Evolutionary conservation across 192 early-diverging fungal species (phyloP), one percentile per base, ranked within the genome.

Genomic region (Glomus cerebriforme): DNA sequence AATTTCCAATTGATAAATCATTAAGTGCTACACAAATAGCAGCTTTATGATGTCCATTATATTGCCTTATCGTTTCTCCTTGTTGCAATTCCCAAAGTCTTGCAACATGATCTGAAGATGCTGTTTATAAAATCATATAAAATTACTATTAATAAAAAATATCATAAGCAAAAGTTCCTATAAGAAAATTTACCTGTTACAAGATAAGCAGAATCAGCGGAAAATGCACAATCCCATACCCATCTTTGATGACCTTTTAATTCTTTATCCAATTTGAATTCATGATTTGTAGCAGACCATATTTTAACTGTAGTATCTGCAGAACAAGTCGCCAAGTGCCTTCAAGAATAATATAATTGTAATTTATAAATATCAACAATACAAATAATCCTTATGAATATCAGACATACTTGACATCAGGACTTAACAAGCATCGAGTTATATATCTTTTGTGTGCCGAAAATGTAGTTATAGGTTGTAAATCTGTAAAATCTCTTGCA

Each of bases 211-310:
- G 95, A 97, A 78, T 97, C 95, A 0, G 95, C 95, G 24, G 93
- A 94, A 80, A 97, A 97, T 0, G 93, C 92, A 80, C 92, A 93
- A 82, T 97, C 95, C 95, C 95, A 97, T 1, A 95, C 95, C 95
- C 95, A 97, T 70, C 93, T 85, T 70, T 92, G 90, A 83, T 97
- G 95, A 3, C 94, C 95, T 67, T 86, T 87, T 75, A 97, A 79
- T 3, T 92, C 95, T 80, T 93, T 92, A 49, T 91, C 90, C 54
- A 94, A 84, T 22, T 88, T 85, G 71, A 94, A 94, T 35, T 84
- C 78, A 73, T 88, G 79, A 58, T 91, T 85, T 37, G 88, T 90
- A 9, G 85, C 85, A 77, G 85, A 86, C 91, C 95, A 97, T 71
- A 96, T 89, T 84, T 95, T 95, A 39, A 95, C 93, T 2, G 95